Evolutionary conservation across 176 grass and related monocot species (phyloP).

Genomic region (Triticum timopheevii): DNA sequence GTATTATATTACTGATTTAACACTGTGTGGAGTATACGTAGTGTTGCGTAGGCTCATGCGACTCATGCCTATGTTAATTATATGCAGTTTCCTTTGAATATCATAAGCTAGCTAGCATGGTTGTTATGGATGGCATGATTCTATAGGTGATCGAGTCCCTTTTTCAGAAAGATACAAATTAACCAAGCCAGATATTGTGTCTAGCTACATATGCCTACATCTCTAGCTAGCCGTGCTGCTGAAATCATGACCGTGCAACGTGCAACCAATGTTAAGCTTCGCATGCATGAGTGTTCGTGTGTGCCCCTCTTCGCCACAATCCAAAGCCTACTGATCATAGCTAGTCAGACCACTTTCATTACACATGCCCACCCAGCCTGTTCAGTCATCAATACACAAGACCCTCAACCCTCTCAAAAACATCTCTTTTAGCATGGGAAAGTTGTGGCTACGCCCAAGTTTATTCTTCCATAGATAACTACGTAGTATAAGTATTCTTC

Average conservation of each 20-base stretch:
- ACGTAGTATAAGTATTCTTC: neutral
- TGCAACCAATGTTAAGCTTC: neutral
- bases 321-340: constrained; percentile 19
- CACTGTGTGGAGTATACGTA: neutral
- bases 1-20: too few species aligned
- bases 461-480: neutral
- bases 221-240: neutral
- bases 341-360: constrained; percentile 27
- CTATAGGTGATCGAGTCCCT: neutral
- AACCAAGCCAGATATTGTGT: neutral
- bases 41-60: neutral
- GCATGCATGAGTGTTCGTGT: neutral
- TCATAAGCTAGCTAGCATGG: neutral
- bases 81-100: neutral
- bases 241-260: neutral
- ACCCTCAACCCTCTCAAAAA: neutral
- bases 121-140: constrained; percentile 17
- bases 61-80: neutral
- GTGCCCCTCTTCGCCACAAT: neutral
- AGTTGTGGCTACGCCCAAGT: too few species aligned
- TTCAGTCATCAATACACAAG: constrained; percentile 17
- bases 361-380: constrained; percentile 21
- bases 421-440: neutral
- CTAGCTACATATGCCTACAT: neutral
- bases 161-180: constrained; percentile 8